Evolutionary conservation across 805 yeast genomes (phyloP).

Genomic region (Candida insectorum): DNA sequence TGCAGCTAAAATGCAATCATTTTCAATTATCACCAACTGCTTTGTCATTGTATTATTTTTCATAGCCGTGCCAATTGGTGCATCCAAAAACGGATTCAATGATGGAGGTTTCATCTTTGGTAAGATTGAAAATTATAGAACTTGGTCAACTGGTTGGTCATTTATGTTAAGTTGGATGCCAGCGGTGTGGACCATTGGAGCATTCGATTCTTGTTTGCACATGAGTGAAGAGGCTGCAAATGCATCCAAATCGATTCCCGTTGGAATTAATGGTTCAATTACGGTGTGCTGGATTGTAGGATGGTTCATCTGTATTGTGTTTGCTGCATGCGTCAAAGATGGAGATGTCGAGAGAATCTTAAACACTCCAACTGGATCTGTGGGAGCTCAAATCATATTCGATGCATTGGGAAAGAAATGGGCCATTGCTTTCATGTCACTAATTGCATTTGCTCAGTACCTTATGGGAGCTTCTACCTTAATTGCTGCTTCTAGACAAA

Average conservation of each 20-base stretch:
- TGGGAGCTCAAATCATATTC: slow-evolving; percentile 61
- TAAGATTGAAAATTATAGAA: slow-evolving; percentile 45
- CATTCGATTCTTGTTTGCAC: slow-evolving; percentile 70
- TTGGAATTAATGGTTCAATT: slow-evolving; percentile 61
- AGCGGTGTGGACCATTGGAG: slow-evolving; percentile 72
- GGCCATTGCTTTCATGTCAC: slow-evolving; percentile 61
- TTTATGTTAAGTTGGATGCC: slow-evolving; percentile 59
- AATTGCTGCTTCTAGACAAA: slow-evolving; percentile 65
- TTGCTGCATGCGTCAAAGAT: slow-evolving; percentile 54
- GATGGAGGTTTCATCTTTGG: slow-evolving; percentile 49
- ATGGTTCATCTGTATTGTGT: slow-evolving; percentile 50
- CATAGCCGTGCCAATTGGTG: slow-evolving; percentile 66
- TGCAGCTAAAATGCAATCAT: slow-evolving; percentile 57
- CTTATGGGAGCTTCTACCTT: slow-evolving; percentile 63
- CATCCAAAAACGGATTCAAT: slow-evolving; percentile 24
- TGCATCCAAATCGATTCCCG: slow-evolving; percentile 61
- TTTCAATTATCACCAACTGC: slow-evolving; percentile 54
- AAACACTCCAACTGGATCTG: slow-evolving; percentile 49
- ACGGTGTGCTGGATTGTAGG: slow-evolving; percentile 58
- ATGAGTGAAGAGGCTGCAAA: slow-evolving; percentile 69
- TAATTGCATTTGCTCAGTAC: slow-evolving; percentile 59
- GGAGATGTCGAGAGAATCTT: slow-evolving; percentile 40
- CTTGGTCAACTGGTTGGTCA: slow-evolving; percentile 44
- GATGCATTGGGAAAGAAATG: slow-evolving; percentile 62
- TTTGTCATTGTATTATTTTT: slow-evolving; percentile 50